A percentile compares a stretch with the other conserved stretches of the same genome.
These are phyloP conservation scores for Podila verticillata DNA, from an alignment of 192 early-diverging fungal genomes.

Conservation along the genomic window DNA sequence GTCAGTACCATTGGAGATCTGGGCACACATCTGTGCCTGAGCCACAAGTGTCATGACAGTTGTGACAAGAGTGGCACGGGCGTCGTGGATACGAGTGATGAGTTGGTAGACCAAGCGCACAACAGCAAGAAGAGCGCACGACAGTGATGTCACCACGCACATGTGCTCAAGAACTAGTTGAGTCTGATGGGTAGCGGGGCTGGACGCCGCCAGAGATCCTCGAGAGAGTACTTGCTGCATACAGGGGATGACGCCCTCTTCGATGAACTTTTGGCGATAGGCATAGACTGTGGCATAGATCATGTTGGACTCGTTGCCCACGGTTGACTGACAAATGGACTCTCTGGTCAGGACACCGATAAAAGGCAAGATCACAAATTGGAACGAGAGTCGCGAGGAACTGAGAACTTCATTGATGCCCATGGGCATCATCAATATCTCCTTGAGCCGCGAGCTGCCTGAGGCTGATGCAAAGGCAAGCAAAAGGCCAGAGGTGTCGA, in stretches of 20 bases:
- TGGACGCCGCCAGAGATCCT: slow-evolving; percentile 22
- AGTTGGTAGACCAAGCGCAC: slow-evolving; percentile 48
- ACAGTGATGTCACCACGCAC: slow-evolving; percentile 15
- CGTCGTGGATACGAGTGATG: slow-evolving; percentile 36
- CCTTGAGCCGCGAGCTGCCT: slow-evolving; percentile 23
- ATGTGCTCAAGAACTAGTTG: slow-evolving; percentile 6
- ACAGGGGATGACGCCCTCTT: slow-evolving; percentile 30
- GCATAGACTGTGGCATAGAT: slow-evolving; percentile 46
- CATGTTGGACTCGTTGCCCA: slow-evolving; percentile 27
- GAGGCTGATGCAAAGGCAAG: slow-evolving; percentile 1
- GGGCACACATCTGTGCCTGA: slow-evolving; percentile 1
- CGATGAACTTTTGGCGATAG: slow-evolving; percentile 14
- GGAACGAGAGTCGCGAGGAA: slow-evolving; percentile 30
- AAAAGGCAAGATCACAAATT: slow-evolving; percentile 49
- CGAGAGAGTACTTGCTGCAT: slow-evolving; percentile 33
- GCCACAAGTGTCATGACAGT: slow-evolving; percentile 6
- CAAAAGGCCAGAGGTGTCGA: slow-evolving; percentile 38
- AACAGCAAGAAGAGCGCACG: slow-evolving; percentile 38
- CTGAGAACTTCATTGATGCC: slow-evolving; percentile 19
- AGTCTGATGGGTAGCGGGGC: not conserved
- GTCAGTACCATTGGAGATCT: not conserved
- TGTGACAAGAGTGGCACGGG: slow-evolving; percentile 9
- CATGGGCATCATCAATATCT: slow-evolving; percentile 35
- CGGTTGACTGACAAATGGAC: slow-evolving; percentile 35
- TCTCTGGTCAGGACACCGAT: slow-evolving; percentile 51